Base-by-base conservation (phyloP, 352 stramenopile species). In the Halophytophthora polymorphica region DNA sequence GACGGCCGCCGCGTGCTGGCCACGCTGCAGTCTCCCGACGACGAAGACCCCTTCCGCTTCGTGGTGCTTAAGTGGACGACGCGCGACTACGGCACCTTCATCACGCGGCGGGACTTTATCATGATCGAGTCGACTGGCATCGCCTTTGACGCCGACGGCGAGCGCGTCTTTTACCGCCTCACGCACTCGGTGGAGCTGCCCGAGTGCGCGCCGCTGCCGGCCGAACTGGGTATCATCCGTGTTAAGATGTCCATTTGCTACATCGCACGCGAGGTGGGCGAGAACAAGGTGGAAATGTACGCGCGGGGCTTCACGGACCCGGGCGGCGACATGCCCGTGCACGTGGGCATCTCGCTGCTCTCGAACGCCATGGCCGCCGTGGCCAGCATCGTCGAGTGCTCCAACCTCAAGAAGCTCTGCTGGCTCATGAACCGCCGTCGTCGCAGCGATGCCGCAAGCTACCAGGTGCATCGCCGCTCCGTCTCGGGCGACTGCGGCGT, bases 341-440 rank as follows among this genome's bases (percentile, higher is more conserved):
- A 50, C 29, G 46, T 84, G 17, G 71, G 56, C 15, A 59, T 77
- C 6, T 63, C 42, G 22, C 57, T 84, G 38, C 71, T 72, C 33
- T 64, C 66, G 3, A 68, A 79, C 0, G 61, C 61, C 13, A 36
- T 84, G 17, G 49, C 69, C 6, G 55, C 62, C 14, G 44, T 61
- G 18, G 44, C 68, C 5, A 67, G 64, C 18, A 62, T 82, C 14
- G 64, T 76, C 37, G 70, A 83, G 41, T 83, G 66, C 52, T 64
- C 67, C 2, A 65, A 83, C 41, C 65, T 80, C 50, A 86, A 86
- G 58, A 86, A 86, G 40, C 60, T 86, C 12, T 66, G 56, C 42
- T 83, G 71, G 72, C 59, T 80, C 34, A 77, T 83, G 62, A 58
- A 56, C 12, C 52, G 34, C 10, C 62, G 39, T 13, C 54, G 50